Base-by-base conservation (phyloP, 2,329 filamentous ascomycete species). In the Ascochyta clinopodiicola region DNA sequence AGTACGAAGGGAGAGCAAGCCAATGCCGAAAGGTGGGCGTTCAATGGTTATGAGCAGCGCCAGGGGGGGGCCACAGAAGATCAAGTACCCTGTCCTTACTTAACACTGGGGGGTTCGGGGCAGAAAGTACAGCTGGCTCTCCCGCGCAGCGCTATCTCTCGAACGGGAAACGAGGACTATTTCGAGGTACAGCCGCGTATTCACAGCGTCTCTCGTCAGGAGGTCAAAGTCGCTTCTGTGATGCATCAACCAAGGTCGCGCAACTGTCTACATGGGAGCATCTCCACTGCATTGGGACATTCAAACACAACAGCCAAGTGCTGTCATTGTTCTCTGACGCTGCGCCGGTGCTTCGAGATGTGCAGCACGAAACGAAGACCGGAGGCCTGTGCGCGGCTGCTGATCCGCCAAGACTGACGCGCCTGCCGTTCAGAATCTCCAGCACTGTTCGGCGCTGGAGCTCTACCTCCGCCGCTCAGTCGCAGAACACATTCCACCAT, bases 1-100 rank as follows among this genome's bases (percentile, higher is more conserved):
- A 74, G 71, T 72, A 69, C 51, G 70, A 74, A 75, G 61, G 55
- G 56, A 58, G 52, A 57, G 50, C 51, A 59, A 63, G 64, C 57
- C 63, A 68, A 62, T 63, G 60, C 47, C 45, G 57, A 57, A 46
- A 46, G 34, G 35, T 47, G 61, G 63, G 64, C 57, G 62, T 49
- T 53, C 59, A 62, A 57, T 60, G 60, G 59, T 62, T 60, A 44
- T 64, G 58, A 62, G 60, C 50, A 55, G 60, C 52, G 46, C 66
- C 60, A 68, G 60, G 66, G 65, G 65, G 62, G 57, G 54, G 48
- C 51, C 48, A 57, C 39, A 53, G 62, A 53, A 56, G 57, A 17
- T 57, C 56, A 54, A 60, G 63, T 51, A 71, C 66, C 64, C 69
- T 66, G 69, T 64, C 60, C 60, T 64, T 64, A 59, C 62, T 58